A percentile compares a stretch with the other conserved stretches of the same genome.
These are phyloP conservation scores for Quercus suber DNA, from an alignment of 306 rosid genomes.

Conservation along the genomic window DNA sequence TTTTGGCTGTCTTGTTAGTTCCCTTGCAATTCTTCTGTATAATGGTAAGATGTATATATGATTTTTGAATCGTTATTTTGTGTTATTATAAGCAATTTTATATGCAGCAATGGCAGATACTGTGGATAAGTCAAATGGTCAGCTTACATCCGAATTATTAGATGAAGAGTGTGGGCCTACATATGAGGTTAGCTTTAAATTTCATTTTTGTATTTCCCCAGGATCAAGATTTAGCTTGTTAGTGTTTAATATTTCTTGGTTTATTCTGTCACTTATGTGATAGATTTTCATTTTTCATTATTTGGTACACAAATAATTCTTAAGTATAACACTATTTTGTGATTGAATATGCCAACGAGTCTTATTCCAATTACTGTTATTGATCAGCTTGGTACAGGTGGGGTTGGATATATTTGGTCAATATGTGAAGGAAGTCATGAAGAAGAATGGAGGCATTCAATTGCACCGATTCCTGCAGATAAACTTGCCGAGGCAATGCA, in stretches of 20 bases:
- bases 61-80: slow-evolving; percentile 7
- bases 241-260: slow-evolving; percentile 5
- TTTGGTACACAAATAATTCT: neutral
- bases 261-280: neutral
- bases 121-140: slow-evolving; percentile 47
- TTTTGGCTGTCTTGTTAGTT: neutral
- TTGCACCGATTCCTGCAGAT: slow-evolving; percentile 88
- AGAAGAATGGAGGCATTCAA: slow-evolving; percentile 98
- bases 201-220: neutral
- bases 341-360: neutral
- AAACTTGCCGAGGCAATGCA: slow-evolving; percentile 61
- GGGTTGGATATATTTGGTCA: slow-evolving; percentile 87
- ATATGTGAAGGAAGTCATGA: slow-evolving; percentile 79
- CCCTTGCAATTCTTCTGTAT: neutral
- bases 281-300: neutral
- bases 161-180: slow-evolving; percentile 43
- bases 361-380: slow-evolving; percentile 26
- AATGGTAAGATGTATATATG: slow-evolving; percentile 15
- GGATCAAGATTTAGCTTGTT: neutral
- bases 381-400: slow-evolving; percentile 87
- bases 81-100: slow-evolving; percentile 13
- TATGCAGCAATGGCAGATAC: slow-evolving; percentile 52
- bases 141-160: slow-evolving; percentile 39
- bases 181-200: slow-evolving; percentile 59
- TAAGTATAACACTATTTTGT: neutral